Evolutionary conservation across 2,329 filamentous ascomycete species (phyloP).

Genomic region (Cladosporium sp.): DNA sequence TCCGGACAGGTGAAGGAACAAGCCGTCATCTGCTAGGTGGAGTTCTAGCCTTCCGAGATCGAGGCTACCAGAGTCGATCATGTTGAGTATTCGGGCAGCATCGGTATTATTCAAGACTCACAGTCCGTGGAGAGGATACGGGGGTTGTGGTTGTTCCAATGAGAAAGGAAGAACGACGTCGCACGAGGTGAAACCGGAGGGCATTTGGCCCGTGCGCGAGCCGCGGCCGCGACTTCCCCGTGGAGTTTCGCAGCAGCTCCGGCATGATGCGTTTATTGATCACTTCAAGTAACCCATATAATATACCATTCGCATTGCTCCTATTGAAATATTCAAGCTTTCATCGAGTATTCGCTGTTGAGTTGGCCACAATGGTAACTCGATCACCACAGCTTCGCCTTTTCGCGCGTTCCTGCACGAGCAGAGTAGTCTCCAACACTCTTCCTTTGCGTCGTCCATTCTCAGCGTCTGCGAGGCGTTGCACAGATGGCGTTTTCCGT

Average conservation of each 20-base stretch:
- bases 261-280: too few species aligned
- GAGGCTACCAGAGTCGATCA: conserved; percentile 5
- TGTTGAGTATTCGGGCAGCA: conserved; percentile 8
- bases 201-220: background rate
- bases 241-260: background rate
- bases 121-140: background rate
- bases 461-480: conserved; percentile 16
- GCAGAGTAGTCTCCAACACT: background rate
- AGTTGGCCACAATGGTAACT: conserved; percentile 1
- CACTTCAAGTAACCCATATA: too few species aligned
- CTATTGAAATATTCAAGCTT: too few species aligned
- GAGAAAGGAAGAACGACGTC: conserved; percentile 1
- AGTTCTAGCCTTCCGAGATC: conserved; percentile 3
- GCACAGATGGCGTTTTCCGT: conserved; percentile 55
- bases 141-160: conserved; percentile 3
- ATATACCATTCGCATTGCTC: too few species aligned
- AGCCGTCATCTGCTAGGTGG: background rate
- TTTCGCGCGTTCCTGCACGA: conserved; percentile 1
- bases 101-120: background rate
- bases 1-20: conserved; percentile 1
- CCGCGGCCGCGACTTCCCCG: background rate
- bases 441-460: conserved; percentile 11
- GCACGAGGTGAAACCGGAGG: conserved; percentile 9
- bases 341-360: too few species aligned
- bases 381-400: background rate